Percentiles rank a stretch among this genome's conserved stretches.
Conservation (phyloP, 2,329 filamentous ascomycete species). For the Alternaria sp. region DNA sequence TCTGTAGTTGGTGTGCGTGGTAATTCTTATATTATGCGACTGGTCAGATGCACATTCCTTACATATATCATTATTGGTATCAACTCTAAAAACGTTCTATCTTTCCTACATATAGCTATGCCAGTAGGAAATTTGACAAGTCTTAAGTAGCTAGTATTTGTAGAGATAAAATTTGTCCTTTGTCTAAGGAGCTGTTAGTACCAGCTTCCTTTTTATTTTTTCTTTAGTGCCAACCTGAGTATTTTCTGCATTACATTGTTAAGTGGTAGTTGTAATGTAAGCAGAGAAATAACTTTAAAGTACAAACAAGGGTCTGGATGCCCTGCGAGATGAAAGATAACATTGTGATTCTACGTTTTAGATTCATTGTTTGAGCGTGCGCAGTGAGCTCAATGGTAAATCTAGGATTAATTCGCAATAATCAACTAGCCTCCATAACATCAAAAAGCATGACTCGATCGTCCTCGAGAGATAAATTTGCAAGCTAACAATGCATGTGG, state of each 20-base stretch:
- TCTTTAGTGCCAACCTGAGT: not conserved
- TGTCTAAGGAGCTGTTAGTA: not conserved
- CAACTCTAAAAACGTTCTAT: not conserved
- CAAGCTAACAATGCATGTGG: not conserved
- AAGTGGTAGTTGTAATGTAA: not conserved
- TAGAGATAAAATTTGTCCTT: not conserved
- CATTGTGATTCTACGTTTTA: not conserved
- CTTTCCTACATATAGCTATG: not conserved
- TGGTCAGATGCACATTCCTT: no score
- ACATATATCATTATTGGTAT: no score
- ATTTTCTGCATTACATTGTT: not conserved
- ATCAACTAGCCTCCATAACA: not conserved
- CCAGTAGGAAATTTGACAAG: not conserved
- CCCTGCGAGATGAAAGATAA: not conserved
- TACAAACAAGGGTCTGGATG: not conserved
- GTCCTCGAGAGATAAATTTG: not conserved
- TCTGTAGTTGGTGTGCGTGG: no score
- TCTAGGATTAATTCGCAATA: not conserved
- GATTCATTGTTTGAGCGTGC: not conserved
- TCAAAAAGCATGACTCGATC: not conserved
- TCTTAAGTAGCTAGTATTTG: not conserved
- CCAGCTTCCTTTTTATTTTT: not conserved
- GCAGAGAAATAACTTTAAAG: not conserved
- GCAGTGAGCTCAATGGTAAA: not conserved
- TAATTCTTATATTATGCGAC: no score